Evolutionary conservation across 2,329 filamentous ascomycete species (phyloP), one percentile per base, ranked within the genome.

Genomic region (Pseudogymnoascus destructans): DNA sequence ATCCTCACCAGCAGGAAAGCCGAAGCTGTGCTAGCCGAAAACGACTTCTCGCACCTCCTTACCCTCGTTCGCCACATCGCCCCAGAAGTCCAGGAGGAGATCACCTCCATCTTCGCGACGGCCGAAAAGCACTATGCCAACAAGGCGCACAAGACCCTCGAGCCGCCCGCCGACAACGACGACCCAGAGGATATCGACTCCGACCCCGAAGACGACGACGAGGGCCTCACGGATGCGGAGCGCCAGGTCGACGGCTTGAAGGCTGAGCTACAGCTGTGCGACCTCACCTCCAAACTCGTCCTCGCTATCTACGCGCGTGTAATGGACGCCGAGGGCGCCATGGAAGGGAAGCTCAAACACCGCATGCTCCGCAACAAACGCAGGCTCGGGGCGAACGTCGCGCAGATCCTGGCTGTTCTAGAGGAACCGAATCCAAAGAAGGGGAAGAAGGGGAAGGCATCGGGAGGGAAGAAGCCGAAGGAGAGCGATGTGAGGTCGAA

Each of bases 251-350:
- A 79, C 36, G 81, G 84, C 59, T 78, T 96, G 32, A 78, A 91
- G 60, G 84, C 89, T 0, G 93, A 97, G 71, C 86, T 92, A 68
- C 81, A 84, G 17, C 79, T 97, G 0, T 97, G 92, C 71, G 86
- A 92, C 65, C 76, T 96, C 23, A 85, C 91, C 0, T 86, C 84
- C 62, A 95, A 93, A 69, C 81, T 95, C 42, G 87, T 96, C 35
- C 79, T 95, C 40, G 86, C 85, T 10, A 83, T 95, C 19, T 76
- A 87, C 8, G 88, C 84, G 17, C 83, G 82, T 57, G 82, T 90
- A 38, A 75, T 96, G 56, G 89, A 95, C 67, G 73, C 76, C 40
- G 75, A 74, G 1, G 82, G 80, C 5, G 73, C 78, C 9, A 73
- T 80, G 27, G 78, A 78, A 7, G 83, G 81, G 27, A 81, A 80